phyloP scores from a whole-genome alignment of 129 eudicot genomes.

The Calendula officinalis region DNA sequence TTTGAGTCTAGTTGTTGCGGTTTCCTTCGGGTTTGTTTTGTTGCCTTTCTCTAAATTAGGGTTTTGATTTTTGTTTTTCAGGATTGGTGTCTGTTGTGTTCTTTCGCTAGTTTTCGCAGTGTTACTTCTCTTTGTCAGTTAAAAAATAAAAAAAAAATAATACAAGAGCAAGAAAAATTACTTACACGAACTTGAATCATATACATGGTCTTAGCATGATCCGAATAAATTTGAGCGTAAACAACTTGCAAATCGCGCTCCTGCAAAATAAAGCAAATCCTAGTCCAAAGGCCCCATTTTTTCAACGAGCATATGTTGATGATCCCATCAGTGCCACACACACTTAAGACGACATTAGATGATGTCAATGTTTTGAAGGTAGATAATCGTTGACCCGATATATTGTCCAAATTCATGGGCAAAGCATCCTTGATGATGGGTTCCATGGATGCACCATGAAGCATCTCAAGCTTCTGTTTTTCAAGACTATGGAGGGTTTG shows the following conservation, averaged over 20 bases:
- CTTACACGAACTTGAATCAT: constrained; percentile 73
- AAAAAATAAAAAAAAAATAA: too few relatives aligned
- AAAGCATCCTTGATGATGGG: constrained; percentile 16
- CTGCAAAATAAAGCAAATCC: constrained; percentile 46
- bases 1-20: too few relatives aligned
- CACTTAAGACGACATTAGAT: constrained; percentile 46
- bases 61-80: too few relatives aligned
- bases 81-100: too few relatives aligned
- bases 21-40: too few relatives aligned
- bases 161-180: not conserved
- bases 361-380: constrained; percentile 53
- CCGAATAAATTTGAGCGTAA: constrained; percentile 47
- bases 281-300: constrained; percentile 47
- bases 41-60: too few relatives aligned
- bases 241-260: constrained; percentile 49
- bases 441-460: constrained; percentile 22
- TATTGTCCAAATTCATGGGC: not conserved
- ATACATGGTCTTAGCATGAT: constrained; percentile 36
- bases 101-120: too few relatives aligned
- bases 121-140: too few relatives aligned
- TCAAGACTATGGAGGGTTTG: constrained; percentile 49
- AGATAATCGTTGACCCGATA: constrained; percentile 16
- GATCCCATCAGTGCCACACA: constrained; percentile 59
- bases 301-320: constrained; percentile 47
- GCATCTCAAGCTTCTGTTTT: constrained; percentile 46